Evolutionary conservation across 805 yeast genomes (phyloP).

Genomic region (Pichia occidentalis): DNA sequence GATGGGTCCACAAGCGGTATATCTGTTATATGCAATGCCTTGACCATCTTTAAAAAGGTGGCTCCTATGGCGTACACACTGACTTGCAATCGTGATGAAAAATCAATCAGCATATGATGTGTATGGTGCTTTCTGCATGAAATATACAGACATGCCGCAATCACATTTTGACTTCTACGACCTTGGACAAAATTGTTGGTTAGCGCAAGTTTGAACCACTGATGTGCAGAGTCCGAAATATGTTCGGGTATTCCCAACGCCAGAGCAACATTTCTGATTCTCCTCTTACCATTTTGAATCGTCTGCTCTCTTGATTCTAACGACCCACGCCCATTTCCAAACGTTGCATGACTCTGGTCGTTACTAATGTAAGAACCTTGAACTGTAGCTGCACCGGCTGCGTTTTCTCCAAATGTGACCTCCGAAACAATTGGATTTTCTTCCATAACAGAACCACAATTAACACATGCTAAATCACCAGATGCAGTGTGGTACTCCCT

Average conservation of each 20-base stretch:
- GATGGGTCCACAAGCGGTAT: conserved; percentile 94
- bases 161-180: conserved; percentile 90
- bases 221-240: conserved; percentile 78
- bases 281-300: conserved; percentile 70
- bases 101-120: conserved; percentile 93
- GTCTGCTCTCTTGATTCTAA: conserved; percentile 89
- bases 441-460: conserved; percentile 83
- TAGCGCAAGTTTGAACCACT: conserved; percentile 85
- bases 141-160: conserved; percentile 89
- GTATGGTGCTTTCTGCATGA: conserved; percentile 91
- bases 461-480: conserved; percentile 70
- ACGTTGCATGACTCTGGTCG: conserved; percentile 71
- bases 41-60: conserved; percentile 89
- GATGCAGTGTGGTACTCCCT: conserved; percentile 53
- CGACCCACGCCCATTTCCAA: conserved; percentile 65
- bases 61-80: conserved; percentile 95
- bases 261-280: conserved; percentile 72
- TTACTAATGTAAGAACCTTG: conserved; percentile 92
- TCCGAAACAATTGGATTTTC: conserved; percentile 95
- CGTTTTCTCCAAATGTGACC: conserved; percentile 86
- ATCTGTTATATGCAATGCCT: conserved; percentile 65
- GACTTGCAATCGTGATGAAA: conserved; percentile 81
- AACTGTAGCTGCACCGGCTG: conserved; percentile 91
- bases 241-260: conserved; percentile 77
- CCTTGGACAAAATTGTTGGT: conserved; percentile 92